Conservation (phyloP, 2,329 filamentous ascomycete species). For the Grosmannia clavigera region DNA sequence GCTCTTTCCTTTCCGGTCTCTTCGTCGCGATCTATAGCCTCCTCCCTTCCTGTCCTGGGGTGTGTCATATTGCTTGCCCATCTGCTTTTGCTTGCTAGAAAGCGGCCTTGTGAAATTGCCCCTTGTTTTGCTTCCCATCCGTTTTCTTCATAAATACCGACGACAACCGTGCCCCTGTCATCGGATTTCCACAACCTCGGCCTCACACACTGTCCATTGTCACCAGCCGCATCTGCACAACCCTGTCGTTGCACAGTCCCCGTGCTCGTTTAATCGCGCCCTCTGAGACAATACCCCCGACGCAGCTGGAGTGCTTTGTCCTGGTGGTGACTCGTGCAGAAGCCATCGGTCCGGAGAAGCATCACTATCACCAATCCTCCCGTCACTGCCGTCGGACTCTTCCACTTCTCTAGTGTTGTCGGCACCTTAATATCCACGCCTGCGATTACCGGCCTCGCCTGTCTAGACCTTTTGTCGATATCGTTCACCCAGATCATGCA, state of each 20-base stretch:
- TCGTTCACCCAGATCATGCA: background rate
- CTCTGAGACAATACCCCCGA: background rate
- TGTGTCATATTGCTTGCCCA: background rate
- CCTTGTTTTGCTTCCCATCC: background rate
- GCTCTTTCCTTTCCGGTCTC: background rate
- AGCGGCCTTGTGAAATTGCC: background rate
- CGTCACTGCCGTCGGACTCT: background rate
- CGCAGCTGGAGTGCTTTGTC: background rate
- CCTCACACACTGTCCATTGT: background rate
- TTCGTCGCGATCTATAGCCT: background rate
- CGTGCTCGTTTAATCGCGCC: background rate
- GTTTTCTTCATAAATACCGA: background rate
- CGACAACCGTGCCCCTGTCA: background rate
- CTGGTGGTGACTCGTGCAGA: background rate
- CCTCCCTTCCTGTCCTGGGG: background rate
- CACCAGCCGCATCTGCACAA: background rate
- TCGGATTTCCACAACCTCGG: background rate
- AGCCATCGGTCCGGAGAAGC: background rate
- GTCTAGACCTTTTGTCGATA: background rate
- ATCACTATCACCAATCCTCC: background rate
- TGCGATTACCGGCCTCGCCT: background rate
- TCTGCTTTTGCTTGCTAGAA: background rate
- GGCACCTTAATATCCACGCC: background rate
- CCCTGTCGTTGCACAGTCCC: background rate
- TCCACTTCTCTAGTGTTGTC: background rate